A percentile compares a stretch with the other conserved stretches of the same genome.
phyloP scores from a whole-genome alignment of 2,329 filamentous ascomycete genomes.

The Hymenoscyphus occultus region DNA sequence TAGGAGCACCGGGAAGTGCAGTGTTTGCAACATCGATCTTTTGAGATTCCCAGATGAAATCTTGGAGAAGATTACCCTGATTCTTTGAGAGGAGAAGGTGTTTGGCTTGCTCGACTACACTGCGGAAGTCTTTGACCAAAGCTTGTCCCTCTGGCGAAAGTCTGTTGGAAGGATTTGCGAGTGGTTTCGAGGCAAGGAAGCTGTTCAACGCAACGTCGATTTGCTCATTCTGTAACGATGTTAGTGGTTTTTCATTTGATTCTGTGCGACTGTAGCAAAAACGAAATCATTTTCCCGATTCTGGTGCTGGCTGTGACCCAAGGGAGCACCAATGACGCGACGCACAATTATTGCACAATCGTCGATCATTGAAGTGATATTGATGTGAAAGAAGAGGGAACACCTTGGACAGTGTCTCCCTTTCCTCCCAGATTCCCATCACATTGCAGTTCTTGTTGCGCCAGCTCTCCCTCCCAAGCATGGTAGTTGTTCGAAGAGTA shows the following conservation, averaged over 20 bases:
- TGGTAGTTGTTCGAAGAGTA: not conserved
- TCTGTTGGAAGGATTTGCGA: constrained; percentile 68
- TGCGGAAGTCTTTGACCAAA: constrained; percentile 73
- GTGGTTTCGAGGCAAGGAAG: constrained; percentile 67
- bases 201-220: constrained; percentile 94
- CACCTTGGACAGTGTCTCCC: not conserved
- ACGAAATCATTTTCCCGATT: not conserved
- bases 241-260: not conserved
- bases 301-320: not conserved
- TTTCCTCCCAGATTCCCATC: not conserved
- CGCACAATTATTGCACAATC: not conserved
- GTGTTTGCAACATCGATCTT: constrained; percentile 65
- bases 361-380: not conserved
- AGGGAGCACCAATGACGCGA: constrained; percentile 3
- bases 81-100: constrained; percentile 88
- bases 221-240: constrained; percentile 52
- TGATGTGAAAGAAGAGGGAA: not conserved
- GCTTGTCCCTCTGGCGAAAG: constrained; percentile 78
- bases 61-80: constrained; percentile 87
- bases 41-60: constrained; percentile 94
- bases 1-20: constrained; percentile 58
- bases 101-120: constrained; percentile 83
- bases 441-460: not conserved
- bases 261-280: not conserved
- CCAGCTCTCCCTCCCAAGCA: not conserved